Evolutionary conservation across 2,329 filamentous ascomycete species (phyloP).

Genomic region (Fusarium sublunatum): DNA sequence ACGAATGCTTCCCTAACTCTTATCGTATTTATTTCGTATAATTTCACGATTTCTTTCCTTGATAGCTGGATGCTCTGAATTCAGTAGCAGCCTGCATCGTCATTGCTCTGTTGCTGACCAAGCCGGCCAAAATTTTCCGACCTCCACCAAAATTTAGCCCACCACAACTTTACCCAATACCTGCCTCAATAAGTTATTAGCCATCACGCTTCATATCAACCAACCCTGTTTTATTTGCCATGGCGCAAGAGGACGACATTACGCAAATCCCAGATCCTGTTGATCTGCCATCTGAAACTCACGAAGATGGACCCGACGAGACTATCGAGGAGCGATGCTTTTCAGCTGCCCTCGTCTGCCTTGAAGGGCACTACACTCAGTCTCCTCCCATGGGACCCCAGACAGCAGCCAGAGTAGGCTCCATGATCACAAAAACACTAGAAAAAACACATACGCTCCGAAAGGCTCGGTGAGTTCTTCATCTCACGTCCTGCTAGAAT

Average conservation of each 20-base stretch:
- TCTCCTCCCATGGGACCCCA: conserved; percentile 67
- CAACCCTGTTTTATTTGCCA: conserved; percentile 13
- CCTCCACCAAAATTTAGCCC: conserved; percentile 39
- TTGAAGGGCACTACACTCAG: conserved; percentile 70
- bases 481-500: not conserved
- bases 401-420: conserved; percentile 65
- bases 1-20: not conserved
- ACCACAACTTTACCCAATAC: conserved; percentile 33
- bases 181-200: not conserved
- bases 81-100: not conserved
- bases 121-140: conserved; percentile 46
- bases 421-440: conserved; percentile 69
- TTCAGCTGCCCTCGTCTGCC: conserved; percentile 68
- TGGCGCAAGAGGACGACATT: conserved; percentile 41
- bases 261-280: conserved; percentile 44
- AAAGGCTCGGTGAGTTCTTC: conserved; percentile 64
- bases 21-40: not conserved
- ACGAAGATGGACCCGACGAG: conserved; percentile 49
- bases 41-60: not conserved
- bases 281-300: conserved; percentile 25
- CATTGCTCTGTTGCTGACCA: conserved; percentile 40
- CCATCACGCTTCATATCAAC: conserved; percentile 18
- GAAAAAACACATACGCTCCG: conserved; percentile 72
- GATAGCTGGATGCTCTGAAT: not conserved
- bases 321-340: conserved; percentile 74